Evolutionary conservation across 352 stramenopile species (phyloP), one percentile per base, ranked within the genome.

Genomic region (Globisporangium canariense): DNA sequence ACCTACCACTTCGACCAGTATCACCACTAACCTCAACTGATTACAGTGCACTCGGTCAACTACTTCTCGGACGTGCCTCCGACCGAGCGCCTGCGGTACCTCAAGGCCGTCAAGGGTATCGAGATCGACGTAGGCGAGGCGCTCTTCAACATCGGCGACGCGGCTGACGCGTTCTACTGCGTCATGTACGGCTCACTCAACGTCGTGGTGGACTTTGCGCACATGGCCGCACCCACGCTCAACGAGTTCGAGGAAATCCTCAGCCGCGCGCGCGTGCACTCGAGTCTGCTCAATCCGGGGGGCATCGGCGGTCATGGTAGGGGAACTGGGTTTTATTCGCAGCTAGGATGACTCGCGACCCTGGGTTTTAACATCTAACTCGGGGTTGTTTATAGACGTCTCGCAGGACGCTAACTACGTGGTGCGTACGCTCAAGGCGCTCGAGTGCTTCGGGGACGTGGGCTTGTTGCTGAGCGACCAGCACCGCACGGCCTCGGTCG

Each of bases 231-330:
- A 8, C 76, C 80, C n/a, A 89, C 83, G 2, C 56, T 89, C 20
- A 82, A 83, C 50, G 79, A 90, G 52, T 88, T 92, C 34, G 81
- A 90, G 55, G 79, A 90, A 36, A 88, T 92, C 32, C 73, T 90
- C 57, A 90, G 76, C 57, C 81, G 83, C 16, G 78, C 79, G 20
- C 78, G 79, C 22, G 79, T 90, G 50, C 81, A 90, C 38, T 89
- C 80, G 41, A 89, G 80, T 32, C 77, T 89, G 9, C 59, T 89
- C 43, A 88, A 89, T 54, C 78, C 82, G 0, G 80, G 82, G 4
- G 77, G 79, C 2, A 57, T 57, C 2, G 28, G 4, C 9, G 73
- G 69, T 7, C 43, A 79, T 2, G 75, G 82, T 80, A 70, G 50
- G 58, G 13, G 11, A 41, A 14, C 36, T 32, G 4, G 16, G 20